These are phyloP conservation scores for Colletotrichum lindemuthianum DNA, from an alignment of 2,329 filamentous ascomycete species.

Conservation along the genomic window DNA sequence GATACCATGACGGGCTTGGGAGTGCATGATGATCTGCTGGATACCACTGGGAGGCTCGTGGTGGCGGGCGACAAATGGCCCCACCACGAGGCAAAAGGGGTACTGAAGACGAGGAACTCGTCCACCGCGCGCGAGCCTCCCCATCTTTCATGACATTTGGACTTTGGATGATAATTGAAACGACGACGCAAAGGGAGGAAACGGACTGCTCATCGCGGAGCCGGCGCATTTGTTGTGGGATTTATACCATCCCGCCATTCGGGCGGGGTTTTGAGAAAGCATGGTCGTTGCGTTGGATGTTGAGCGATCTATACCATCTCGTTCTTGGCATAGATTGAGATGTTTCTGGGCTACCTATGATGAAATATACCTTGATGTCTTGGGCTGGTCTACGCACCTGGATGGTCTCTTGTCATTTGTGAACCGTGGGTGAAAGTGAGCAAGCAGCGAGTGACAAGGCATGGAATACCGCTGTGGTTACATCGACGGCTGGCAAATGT, in stretches of 20 bases:
- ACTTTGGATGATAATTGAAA: slow-evolving; percentile 18
- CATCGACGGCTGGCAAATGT: background rate
- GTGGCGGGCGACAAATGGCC: slow-evolving; percentile 2
- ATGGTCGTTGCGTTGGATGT: slow-evolving; percentile 12
- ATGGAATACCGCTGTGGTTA: no score
- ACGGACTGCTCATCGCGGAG: slow-evolving; percentile 11
- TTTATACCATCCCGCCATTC: slow-evolving; percentile 13
- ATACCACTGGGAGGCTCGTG: slow-evolving; percentile 15
- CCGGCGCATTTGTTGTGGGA: slow-evolving; percentile 17
- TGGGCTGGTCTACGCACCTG: background rate
- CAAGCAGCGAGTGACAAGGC: no score
- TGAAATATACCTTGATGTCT: slow-evolving; percentile 11
- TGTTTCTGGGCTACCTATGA: slow-evolving; percentile 7
- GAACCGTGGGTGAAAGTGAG: no score
- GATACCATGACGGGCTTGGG: background rate
- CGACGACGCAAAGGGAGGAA: slow-evolving; percentile 21
- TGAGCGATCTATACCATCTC: slow-evolving; percentile 8
- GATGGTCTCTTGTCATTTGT: background rate
- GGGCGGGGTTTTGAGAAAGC: slow-evolving; percentile 11
- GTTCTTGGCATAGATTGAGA: slow-evolving; percentile 12
- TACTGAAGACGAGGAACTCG: background rate
- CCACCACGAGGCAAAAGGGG: background rate
- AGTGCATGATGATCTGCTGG: slow-evolving; percentile 29
- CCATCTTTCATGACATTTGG: slow-evolving; percentile 21
- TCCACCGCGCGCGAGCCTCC: background rate